Conservation (phyloP, 768 basidiomycete species). For the Leucosporidium creatinivorum region DNA sequence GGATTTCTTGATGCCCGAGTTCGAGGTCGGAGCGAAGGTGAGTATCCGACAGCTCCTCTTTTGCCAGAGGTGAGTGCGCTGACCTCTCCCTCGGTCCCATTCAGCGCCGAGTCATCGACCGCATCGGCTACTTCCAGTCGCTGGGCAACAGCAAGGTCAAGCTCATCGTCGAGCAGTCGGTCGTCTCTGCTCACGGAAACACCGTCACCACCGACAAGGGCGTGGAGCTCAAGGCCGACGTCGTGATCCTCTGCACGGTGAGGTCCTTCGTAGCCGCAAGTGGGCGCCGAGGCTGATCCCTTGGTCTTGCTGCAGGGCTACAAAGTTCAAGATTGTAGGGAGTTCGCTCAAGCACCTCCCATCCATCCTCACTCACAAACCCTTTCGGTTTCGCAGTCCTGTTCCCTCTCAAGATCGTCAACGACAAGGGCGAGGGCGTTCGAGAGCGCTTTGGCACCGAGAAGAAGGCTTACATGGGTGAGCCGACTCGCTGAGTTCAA, state of each 20-base stretch:
- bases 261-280: too few species aligned
- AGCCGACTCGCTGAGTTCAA: too few species aligned
- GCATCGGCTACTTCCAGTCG: conserved; percentile 26
- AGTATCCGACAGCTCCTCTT: not conserved
- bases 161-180: conserved; percentile 24
- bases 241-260: too few species aligned
- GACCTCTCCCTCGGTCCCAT: not conserved
- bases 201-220: conserved; percentile 5
- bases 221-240: not conserved
- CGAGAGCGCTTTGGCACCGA: not conserved
- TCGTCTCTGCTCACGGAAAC: conserved; percentile 17
- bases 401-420: conserved; percentile 5
- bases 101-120: conserved; percentile 36
- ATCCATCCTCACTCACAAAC: too few species aligned
- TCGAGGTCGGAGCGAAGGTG: conserved; percentile 31
- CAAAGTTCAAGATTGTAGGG: too few species aligned
- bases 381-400: not conserved
- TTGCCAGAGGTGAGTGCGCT: too few species aligned
- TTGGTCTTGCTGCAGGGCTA: too few species aligned
- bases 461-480: not conserved
- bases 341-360: too few species aligned
- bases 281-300: too few species aligned
- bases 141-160: conserved; percentile 25
- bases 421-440: not conserved
- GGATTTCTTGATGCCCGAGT: conserved; percentile 31